A percentile compares a stretch with the other conserved stretches of the same genome.
These are phyloP conservation scores for Aspergillus fumigatus DNA, from an alignment of 2,329 filamentous ascomycete species.

Conservation along the genomic window DNA sequence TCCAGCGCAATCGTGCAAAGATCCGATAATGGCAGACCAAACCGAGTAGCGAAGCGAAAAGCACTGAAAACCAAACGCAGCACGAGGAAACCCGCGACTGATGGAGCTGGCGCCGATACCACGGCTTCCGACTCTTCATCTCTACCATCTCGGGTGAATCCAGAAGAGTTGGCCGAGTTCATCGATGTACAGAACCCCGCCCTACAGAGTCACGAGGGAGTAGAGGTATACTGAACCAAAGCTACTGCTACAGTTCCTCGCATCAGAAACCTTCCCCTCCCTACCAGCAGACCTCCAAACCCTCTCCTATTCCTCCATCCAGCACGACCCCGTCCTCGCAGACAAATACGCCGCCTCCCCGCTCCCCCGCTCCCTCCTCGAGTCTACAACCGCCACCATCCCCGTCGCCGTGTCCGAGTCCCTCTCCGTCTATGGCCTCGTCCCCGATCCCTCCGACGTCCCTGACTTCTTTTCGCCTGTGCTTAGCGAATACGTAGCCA, in stretches of 20 bases:
- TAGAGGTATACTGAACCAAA: not conserved
- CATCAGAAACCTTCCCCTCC: constrained; percentile 61
- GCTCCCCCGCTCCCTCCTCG: constrained; percentile 48
- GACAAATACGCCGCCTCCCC: constrained; percentile 53
- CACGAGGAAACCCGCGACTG: constrained; percentile 16
- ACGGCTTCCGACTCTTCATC: not conserved
- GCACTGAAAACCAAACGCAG: constrained; percentile 17
- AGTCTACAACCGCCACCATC: constrained; percentile 50
- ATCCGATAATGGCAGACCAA: constrained; percentile 47
- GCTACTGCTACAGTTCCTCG: constrained; percentile 58
- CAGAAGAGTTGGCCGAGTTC: constrained; percentile 73
- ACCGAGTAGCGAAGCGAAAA: constrained; percentile 31
- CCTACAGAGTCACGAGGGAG: not conserved
- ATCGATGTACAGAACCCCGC: constrained; percentile 52
- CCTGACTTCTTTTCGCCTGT: constrained; percentile 59
- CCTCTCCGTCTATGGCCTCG: constrained; percentile 62
- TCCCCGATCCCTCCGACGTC: constrained; percentile 45
- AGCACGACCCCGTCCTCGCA: constrained; percentile 48
- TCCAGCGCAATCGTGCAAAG: constrained; percentile 64
- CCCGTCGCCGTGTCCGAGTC: constrained; percentile 62
- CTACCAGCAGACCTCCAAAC: constrained; percentile 59
- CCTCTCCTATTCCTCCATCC: constrained; percentile 57
- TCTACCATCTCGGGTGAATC: constrained; percentile 35
- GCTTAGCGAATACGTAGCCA: constrained; percentile 58
- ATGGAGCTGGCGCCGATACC: constrained; percentile 6